Evolutionary conservation across 2,329 filamentous ascomycete genomes (phyloP).

Genomic region (Pseudogymnoascus sp.): DNA sequence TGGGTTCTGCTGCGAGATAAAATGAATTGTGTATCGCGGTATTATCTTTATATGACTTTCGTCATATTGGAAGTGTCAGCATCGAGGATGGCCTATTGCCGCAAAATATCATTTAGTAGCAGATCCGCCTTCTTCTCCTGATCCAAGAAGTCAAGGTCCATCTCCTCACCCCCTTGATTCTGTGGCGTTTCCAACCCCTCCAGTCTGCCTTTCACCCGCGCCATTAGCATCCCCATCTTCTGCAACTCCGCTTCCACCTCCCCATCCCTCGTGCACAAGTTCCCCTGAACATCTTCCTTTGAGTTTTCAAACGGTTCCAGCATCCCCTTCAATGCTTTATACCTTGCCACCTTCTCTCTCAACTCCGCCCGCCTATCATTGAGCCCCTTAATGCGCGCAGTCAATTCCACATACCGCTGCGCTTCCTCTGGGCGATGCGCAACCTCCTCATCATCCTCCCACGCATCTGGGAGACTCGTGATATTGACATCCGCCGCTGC

Average conservation of each 20-base stretch:
- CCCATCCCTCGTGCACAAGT: constrained; percentile 58
- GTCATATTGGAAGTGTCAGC: not conserved
- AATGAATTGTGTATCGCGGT: not conserved
- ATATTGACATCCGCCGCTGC: constrained; percentile 22
- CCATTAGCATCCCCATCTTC: constrained; percentile 57
- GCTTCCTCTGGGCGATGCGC: constrained; percentile 43
- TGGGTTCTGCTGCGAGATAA: not conserved
- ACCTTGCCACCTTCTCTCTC: constrained; percentile 38
- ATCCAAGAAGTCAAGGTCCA: constrained; percentile 18
- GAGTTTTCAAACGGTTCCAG: constrained; percentile 45
- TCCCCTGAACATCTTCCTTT: constrained; percentile 49
- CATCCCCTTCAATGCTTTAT: constrained; percentile 42
- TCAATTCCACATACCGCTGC: constrained; percentile 44
- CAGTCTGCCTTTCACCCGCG: constrained; percentile 50
- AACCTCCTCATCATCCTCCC: constrained; percentile 32
- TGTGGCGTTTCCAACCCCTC: constrained; percentile 21
- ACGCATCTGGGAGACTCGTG: constrained; percentile 23
- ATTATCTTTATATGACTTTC: not conserved
- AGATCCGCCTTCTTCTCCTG: constrained; percentile 4
- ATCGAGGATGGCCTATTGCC: not conserved
- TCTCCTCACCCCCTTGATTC: constrained; percentile 14
- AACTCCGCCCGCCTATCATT: constrained; percentile 37
- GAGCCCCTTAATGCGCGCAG: constrained; percentile 43
- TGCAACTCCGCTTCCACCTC: constrained; percentile 60
- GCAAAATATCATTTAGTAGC: not conserved